Conservation (phyloP, 805 yeast genomes). For the Kodamaea fukazawae region DNA sequence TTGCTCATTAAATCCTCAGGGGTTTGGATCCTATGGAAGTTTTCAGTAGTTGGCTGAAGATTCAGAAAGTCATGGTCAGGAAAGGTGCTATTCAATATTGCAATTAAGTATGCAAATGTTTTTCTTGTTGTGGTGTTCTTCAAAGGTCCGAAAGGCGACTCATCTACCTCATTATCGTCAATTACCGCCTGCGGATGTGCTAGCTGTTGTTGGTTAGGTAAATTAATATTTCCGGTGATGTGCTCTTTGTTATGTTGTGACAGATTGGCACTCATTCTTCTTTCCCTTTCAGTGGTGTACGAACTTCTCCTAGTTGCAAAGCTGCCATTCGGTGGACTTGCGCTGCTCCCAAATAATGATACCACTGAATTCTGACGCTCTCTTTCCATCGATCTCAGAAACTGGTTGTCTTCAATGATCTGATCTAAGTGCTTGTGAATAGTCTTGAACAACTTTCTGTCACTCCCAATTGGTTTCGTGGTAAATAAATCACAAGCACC, state of each 20-base stretch:
- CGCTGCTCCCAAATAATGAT: slow-evolving; percentile 38
- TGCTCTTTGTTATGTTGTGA: slow-evolving; percentile 19
- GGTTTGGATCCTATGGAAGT: slow-evolving; percentile 36
- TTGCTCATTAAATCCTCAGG: slow-evolving; percentile 54
- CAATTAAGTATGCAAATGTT: slow-evolving; percentile 86
- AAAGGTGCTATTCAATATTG: slow-evolving; percentile 85
- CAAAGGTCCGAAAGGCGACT: slow-evolving; percentile 88
- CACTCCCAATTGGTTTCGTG: slow-evolving; percentile 89
- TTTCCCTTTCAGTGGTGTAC: slow-evolving; percentile 22
- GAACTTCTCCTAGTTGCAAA: slow-evolving; percentile 23
- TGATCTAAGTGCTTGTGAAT: slow-evolving; percentile 77
- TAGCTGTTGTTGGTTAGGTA: too few species aligned
- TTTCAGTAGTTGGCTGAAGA: slow-evolving; percentile 73
- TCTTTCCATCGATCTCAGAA: slow-evolving; percentile 36
- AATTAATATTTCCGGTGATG: not conserved
- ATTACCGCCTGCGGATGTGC: slow-evolving; percentile 18
- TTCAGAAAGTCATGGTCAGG: slow-evolving; percentile 95
- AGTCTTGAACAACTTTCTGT: slow-evolving; percentile 81
- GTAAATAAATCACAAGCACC: slow-evolving; percentile 95
- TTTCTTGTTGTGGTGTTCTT: slow-evolving; percentile 82
- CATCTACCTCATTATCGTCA: slow-evolving; percentile 27
- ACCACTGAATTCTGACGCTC: slow-evolving; percentile 37
- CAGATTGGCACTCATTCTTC: slow-evolving; percentile 29
- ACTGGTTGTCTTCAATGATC: slow-evolving; percentile 43
- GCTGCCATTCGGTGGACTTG: slow-evolving; percentile 26